Evolutionary conservation across 306 rosid species (phyloP), one percentile per base, ranked within the genome.

Genomic region (Trifolium fragiferum): DNA sequence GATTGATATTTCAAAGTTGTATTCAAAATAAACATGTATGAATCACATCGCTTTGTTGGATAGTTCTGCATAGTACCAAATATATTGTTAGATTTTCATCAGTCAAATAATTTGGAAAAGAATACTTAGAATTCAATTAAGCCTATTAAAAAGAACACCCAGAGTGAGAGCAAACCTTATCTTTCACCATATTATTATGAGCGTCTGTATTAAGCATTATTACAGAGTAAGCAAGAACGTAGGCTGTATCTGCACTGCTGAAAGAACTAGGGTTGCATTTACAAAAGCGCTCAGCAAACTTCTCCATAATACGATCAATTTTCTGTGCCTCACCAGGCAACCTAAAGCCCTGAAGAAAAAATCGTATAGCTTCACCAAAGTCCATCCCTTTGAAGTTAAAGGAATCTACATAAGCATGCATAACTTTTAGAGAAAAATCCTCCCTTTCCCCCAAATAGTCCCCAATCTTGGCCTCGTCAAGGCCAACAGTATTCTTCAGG

Each of bases 221-320:
- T 69, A 95, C 99, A 78, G 99, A 95, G 87, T 95, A 92, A 10
- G 98, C 99, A 71, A 95, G 97, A 76, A 95, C 97, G 61, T 95
- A 95, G 73, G 99, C 99, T 62, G 99, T 95, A 76, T 95, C 99
- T 63, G 99, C 99, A 86, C 99, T 92, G 72, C 96, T 85, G 81
- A 95, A 95, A 57, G 96, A 90, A 90, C 84, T 90, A 25, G 98
- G 96, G 67, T 77, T 95, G 87, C 97, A 92, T 92, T 92, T 95
- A 84, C 99, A 95, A 81, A 86, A 95, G 58, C 99, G 98, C 85
- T 95, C 99, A n/a, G 99, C 99, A 88, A 95, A 92, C 90, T 95
- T 95, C 96, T 95, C 99, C 99, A 95, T 95, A 76, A 95, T 95
- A 68, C 98, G 99, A 78, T 95, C 99, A 53, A 95, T 95, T 85